Evolutionary conservation across 495 filamentous ascomycete species (phyloP), one percentile per base, ranked within the genome.

Genomic region (Filosporella fistucella): DNA sequence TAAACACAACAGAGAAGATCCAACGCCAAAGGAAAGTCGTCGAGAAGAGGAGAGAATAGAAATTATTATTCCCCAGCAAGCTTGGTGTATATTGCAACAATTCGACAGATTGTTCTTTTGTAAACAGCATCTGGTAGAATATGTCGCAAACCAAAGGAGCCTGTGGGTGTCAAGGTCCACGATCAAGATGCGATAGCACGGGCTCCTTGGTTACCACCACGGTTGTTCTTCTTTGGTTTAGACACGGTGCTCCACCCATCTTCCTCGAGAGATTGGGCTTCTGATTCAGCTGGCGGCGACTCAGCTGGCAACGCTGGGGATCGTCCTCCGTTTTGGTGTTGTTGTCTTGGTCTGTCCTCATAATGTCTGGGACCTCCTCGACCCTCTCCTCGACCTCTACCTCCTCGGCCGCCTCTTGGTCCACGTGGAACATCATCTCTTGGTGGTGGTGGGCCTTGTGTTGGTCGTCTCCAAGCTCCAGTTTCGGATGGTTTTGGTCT

Each of bases 231-330:
- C 62, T 70, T 77, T 21, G 76, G 63, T 58, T 70, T 67, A 54
- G 69, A 64, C 35, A 90, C 85, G 11, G 84, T 88, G 62, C 85
- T 89, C 85, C 86, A 88, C 50, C 85, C 84, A 54, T 89, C 86
- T 20, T 83, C 82, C 47, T 87, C 82, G 4, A 64, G 65, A 25
- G 65, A 51, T 16, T 33, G 36, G n/a, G 52, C 17, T 57, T 72
- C 70, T 11, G 64, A 47, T 11, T 66, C 55, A 24, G 61, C 26
- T 14, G 65, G 44, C 22, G 70, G 51, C 28, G 65, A 60, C 5
- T 65, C 52, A 12, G 64, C 42, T 40, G 65, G 56, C 17, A 54
- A 46, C 32, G 53, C 34, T n/a, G 62, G 42, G 11, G 61, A 37
- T 21, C 55, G 51, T 36, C 54, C 64, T 21, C 70, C 70, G 47